These are phyloP conservation scores for Arachis stenosperma DNA, from an alignment of 306 rosid genomes.

Conservation along the genomic window DNA sequence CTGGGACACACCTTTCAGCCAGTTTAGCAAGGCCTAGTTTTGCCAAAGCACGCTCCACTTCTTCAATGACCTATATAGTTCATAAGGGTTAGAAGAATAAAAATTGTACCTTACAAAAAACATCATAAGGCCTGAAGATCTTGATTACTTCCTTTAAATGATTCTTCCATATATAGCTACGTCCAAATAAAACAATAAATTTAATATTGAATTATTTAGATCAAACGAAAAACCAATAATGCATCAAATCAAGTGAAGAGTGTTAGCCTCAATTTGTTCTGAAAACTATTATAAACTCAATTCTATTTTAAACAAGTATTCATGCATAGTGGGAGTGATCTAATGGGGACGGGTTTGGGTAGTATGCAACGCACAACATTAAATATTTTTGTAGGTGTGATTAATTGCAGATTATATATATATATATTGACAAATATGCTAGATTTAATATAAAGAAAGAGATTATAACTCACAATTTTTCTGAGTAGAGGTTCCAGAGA, in stretches of 20 bases:
- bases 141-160: conserved; percentile 7
- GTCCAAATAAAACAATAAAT: conserved; percentile 7
- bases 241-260: not conserved
- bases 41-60: conserved; percentile 78
- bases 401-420: too few species aligned
- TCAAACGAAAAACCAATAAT: conserved; percentile 7
- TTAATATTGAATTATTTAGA: not conserved
- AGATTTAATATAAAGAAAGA: conserved; percentile 7
- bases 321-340: too few species aligned
- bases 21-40: conserved; percentile 57
- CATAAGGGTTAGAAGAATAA: conserved; percentile 42
- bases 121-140: not conserved
- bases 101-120: conserved; percentile 22
- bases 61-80: conserved; percentile 75
- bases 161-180: conserved; percentile 12
- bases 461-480: conserved; percentile 70
- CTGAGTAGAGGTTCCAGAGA: conserved; percentile 88
- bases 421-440: too few species aligned
- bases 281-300: too few species aligned
- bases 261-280: not conserved
- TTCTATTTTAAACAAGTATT: too few species aligned
- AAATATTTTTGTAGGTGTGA: too few species aligned
- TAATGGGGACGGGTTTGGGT: too few species aligned
- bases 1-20: conserved; percentile 65
- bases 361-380: too few species aligned